Percentiles rank a stretch among this genome's conserved stretches.
These are phyloP conservation scores for Hura crepitans DNA, from an alignment of 441 rosid genomes.

Conservation along the genomic window DNA sequence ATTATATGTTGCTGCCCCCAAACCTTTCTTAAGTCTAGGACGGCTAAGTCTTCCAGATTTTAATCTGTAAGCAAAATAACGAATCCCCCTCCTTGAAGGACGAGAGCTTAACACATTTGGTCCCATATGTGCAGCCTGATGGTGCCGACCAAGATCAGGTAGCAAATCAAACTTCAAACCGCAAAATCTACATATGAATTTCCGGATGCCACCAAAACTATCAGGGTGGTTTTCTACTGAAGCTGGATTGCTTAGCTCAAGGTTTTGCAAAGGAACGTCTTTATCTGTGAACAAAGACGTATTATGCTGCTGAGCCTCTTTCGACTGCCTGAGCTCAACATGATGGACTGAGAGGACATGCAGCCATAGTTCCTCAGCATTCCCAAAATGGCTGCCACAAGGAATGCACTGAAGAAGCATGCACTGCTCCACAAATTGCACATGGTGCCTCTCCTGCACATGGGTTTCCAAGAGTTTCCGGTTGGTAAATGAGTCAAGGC, in stretches of 20 bases:
- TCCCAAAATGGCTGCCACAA: conserved; percentile 89
- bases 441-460: conserved; percentile 90
- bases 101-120: conserved; percentile 55
- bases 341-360: conserved; percentile 77
- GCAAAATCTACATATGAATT: conserved; percentile 78
- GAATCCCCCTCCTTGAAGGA: conserved; percentile 64
- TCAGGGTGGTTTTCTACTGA: conserved; percentile 40
- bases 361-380: conserved; percentile 68
- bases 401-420: conserved; percentile 95
- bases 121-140: conserved; percentile 97
- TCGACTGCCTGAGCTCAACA: conserved; percentile 48
- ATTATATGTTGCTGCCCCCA: conserved; percentile 61
- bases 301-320: conserved; percentile 36
- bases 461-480: conserved; percentile 72
- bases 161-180: conserved; percentile 85
- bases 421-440: conserved; percentile 88
- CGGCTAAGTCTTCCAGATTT: conserved; percentile 93
- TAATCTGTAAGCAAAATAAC: conserved; percentile 61
- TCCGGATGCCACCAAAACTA: conserved; percentile 43
- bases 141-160: conserved; percentile 98
- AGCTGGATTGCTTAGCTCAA: conserved; percentile 36
- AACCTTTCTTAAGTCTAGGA: conserved; percentile 79
- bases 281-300: conserved; percentile 26
- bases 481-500: conserved; percentile 88
- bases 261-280: conserved; percentile 35